Percentiles rank a stretch among this genome's conserved stretches.
Evolutionary conservation across 148 eudicot genomes (phyloP).

Genomic region (Polygonum maritimum): DNA sequence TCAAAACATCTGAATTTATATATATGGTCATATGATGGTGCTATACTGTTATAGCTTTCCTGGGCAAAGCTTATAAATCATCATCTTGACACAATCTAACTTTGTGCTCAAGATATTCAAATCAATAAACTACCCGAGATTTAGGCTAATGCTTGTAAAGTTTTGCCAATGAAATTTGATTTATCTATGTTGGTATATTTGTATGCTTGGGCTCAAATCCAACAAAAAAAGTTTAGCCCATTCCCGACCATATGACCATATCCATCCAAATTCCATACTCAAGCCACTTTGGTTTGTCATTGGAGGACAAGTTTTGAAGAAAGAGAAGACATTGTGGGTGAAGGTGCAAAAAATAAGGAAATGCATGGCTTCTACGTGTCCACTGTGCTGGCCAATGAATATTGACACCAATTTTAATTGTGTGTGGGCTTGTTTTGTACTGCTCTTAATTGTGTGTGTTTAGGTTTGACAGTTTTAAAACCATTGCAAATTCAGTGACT

Average conservation of each 20-base stretch:
- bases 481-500: too few species aligned
- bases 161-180: too few species aligned
- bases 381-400: background rate
- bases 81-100: background rate
- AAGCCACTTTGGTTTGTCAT: background rate
- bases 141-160: too few species aligned
- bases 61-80: background rate
- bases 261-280: background rate
- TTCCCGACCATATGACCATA: background rate
- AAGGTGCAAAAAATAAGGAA: background rate
- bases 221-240: background rate
- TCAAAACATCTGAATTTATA: background rate
- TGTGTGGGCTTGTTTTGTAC: too few species aligned
- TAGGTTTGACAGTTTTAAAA: too few species aligned
- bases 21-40: background rate
- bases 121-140: background rate
- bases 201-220: too few species aligned
- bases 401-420: background rate
- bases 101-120: background rate
- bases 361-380: constrained; percentile 3
- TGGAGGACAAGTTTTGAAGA: background rate
- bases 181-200: too few species aligned
- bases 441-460: too few species aligned
- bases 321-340: background rate
- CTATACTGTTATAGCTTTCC: background rate